These are phyloP conservation scores for Akanthomyces lecanii DNA, from an alignment of 2,329 filamentous ascomycete species.

Conservation along the genomic window DNA sequence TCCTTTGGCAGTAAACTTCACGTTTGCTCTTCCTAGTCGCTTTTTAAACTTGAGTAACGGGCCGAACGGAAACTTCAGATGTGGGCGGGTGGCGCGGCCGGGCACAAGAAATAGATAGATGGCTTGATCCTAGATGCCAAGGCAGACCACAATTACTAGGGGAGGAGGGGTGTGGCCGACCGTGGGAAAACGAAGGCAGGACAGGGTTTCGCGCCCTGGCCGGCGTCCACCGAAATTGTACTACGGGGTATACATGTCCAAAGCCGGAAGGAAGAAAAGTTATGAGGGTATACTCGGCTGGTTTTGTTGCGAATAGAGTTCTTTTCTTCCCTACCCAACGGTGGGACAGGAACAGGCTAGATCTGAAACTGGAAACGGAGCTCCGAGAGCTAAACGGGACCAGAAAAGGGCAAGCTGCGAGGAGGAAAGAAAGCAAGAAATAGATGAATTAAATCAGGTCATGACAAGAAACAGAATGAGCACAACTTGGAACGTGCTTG, in stretches of 20 bases:
- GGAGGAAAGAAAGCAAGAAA: neutral
- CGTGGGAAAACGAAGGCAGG: neutral
- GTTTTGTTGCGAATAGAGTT: neutral
- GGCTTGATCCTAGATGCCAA: neutral
- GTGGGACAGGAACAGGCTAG: neutral
- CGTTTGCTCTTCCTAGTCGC: neutral
- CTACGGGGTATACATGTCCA: neutral
- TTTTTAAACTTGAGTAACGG: neutral
- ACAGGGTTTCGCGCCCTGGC: neutral
- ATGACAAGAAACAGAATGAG: neutral
- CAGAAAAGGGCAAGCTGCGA: neutral
- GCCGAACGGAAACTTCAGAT: neutral
- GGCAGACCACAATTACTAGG: neutral
- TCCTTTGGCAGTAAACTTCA: neutral
- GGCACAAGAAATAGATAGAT: neutral
- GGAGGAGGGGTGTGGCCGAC: neutral
- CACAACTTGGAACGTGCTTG: neutral
- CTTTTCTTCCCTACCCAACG: neutral
- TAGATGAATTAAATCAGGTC: no score
- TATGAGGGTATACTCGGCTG: neutral
- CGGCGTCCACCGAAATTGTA: neutral
- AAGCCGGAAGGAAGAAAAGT: neutral
- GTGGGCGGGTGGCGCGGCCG: constrained; percentile 6
- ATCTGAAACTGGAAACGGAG: neutral
- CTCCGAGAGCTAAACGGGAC: neutral